Percentiles rank a stretch among this genome's conserved stretches.
Evolutionary conservation across 352 stramenopile genomes (phyloP).

Genomic region (Phytopythium delawarense): DNA sequence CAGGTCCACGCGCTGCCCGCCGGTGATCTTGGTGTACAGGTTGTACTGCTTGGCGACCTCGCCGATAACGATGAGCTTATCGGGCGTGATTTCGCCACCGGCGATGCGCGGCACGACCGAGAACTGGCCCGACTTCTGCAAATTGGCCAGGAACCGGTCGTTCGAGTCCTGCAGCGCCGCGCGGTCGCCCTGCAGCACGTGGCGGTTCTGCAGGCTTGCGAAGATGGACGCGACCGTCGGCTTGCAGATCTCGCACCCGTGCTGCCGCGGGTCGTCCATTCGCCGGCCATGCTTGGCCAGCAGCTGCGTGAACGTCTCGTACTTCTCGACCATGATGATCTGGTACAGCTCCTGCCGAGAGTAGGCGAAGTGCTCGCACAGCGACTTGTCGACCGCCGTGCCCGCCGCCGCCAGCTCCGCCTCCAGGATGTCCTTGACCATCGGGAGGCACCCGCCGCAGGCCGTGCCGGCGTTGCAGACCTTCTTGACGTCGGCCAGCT

Average conservation of each 20-base stretch:
- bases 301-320: constrained; percentile 87
- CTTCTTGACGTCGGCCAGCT: constrained; percentile 77
- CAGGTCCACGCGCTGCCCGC: constrained; percentile 90
- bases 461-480: constrained; percentile 85
- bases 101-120: constrained; percentile 90
- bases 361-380: constrained; percentile 91
- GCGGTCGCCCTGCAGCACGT: constrained; percentile 74
- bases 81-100: constrained; percentile 88
- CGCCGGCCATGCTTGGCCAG: constrained; percentile 73
- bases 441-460: constrained; percentile 88
- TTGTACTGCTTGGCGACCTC: constrained; percentile 87
- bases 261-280: constrained; percentile 25
- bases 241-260: constrained; percentile 93
- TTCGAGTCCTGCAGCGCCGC: constrained; percentile 90
- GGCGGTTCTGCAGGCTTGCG: constrained; percentile 86
- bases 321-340: constrained; percentile 75
- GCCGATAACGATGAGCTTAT: constrained; percentile 89
- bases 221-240: constrained; percentile 89
- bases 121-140: constrained; percentile 92
- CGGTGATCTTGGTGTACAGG: constrained; percentile 94
- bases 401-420: constrained; percentile 85
- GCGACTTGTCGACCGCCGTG: constrained; percentile 79
- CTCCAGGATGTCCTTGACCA: constrained; percentile 87
- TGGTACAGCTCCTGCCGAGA: constrained; percentile 89
- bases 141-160: constrained; percentile 90